Conservation (phyloP, 2,329 filamentous ascomycete species). For the Penicillium sclerotiorum region DNA sequence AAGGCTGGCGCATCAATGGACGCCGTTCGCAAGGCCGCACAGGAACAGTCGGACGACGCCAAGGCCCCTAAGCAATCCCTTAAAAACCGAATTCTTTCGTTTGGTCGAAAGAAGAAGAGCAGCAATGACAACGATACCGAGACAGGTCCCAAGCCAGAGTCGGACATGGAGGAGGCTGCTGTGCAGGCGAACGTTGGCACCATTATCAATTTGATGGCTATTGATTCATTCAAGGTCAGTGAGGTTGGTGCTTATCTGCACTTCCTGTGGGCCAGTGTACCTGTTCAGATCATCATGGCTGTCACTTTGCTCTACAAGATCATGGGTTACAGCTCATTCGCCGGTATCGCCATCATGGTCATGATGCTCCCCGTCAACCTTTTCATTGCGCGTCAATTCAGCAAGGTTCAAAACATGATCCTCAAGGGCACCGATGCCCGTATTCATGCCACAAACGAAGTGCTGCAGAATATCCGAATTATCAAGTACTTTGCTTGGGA, state of each 20-base stretch:
- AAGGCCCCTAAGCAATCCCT: slow-evolving; percentile 18
- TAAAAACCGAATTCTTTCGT: slow-evolving; percentile 51
- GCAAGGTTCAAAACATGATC: slow-evolving; percentile 83
- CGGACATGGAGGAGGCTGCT: slow-evolving; percentile 46
- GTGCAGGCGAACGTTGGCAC: slow-evolving; percentile 89
- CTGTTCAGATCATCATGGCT: slow-evolving; percentile 82
- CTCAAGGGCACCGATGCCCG: slow-evolving; percentile 91
- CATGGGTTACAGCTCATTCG: slow-evolving; percentile 89
- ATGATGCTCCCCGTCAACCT: slow-evolving; percentile 90
- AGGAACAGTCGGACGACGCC: slow-evolving; percentile 41
- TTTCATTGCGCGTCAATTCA: slow-evolving; percentile 81
- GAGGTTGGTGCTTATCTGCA: slow-evolving; percentile 94
- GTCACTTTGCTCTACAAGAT: slow-evolving; percentile 83
- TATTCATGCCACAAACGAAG: slow-evolving; percentile 95
- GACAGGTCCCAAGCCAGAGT: slow-evolving; percentile 18
- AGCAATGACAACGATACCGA: slow-evolving; percentile 29
- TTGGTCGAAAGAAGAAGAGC: slow-evolving; percentile 62
- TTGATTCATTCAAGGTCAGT: slow-evolving; percentile 97
- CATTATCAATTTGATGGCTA: slow-evolving; percentile 99
- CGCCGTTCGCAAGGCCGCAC: slow-evolving; percentile 66
- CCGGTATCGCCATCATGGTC: slow-evolving; percentile 87
- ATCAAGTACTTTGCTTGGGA: slow-evolving; percentile 99
- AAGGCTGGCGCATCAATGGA: slow-evolving; percentile 82
- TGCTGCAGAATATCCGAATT: slow-evolving; percentile 94
- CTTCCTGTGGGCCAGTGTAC: slow-evolving; percentile 90